Conservation (phyloP, 1,139 yeast species). For the Suhomyces chickasaworum region DNA sequence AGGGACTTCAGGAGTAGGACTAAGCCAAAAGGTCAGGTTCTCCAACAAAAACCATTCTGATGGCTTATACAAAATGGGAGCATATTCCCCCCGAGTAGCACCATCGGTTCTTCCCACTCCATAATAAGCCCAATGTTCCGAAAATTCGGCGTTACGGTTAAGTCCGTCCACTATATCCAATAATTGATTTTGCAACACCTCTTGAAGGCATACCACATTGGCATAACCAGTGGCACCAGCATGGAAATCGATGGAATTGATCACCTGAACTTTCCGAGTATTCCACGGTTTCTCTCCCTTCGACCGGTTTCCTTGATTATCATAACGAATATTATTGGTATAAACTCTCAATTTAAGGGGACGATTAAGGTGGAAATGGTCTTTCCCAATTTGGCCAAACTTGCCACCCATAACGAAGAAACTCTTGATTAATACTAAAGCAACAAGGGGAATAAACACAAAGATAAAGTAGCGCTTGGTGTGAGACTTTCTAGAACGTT, state of each 20-base stretch:
- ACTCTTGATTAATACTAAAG: constrained; percentile 8
- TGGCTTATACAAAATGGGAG: constrained; percentile 43
- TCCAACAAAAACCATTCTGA: constrained; percentile 40
- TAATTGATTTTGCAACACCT: constrained; percentile 54
- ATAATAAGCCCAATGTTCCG: constrained; percentile 41
- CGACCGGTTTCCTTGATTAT: constrained; percentile 31
- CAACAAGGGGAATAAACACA: constrained; percentile 8
- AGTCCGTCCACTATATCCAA: constrained; percentile 44
- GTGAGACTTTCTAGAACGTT: not conserved
- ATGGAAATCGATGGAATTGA: constrained; percentile 38
- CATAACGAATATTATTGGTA: constrained; percentile 57
- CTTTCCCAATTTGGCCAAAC: not conserved
- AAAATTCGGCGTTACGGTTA: constrained; percentile 18
- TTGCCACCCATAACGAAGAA: constrained; percentile 8
- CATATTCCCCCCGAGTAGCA: constrained; percentile 42
- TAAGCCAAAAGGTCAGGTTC: constrained; percentile 43
- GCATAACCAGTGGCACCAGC: constrained; percentile 32
- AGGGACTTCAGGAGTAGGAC: constrained; percentile 50
- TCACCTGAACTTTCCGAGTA: constrained; percentile 38
- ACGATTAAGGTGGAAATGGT: constrained; percentile 8
- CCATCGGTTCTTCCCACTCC: constrained; percentile 56
- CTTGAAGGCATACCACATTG: constrained; percentile 54
- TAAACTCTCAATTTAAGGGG: constrained; percentile 40
- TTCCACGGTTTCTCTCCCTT: constrained; percentile 48
- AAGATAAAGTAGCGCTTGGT: constrained; percentile 6